Base-by-base conservation (phyloP, 345 rosid genomes). In the Viola odorata region DNA sequence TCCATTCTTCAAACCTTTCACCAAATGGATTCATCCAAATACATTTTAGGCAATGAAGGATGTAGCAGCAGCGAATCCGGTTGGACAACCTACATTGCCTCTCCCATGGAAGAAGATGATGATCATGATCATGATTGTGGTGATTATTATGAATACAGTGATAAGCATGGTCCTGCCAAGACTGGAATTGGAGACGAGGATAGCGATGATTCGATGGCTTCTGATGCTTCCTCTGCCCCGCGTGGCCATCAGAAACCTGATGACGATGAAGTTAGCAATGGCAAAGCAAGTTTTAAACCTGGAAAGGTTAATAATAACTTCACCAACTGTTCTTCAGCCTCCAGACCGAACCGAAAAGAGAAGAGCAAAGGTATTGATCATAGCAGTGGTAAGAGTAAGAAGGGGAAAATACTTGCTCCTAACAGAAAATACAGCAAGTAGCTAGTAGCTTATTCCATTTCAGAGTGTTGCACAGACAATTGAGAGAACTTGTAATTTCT, bases 1-100 rank as follows among this genome's bases (percentile, higher is more conserved):
- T 4, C 10, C 5, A 16, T 4, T 45, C 39, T 37, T 42, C 62
- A 32, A 51, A 41, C 4, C 37, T 48, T 68, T 52, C 17, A 12
- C 4, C 1, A 55, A 9, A 78, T 79, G 75, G 78, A 79, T 36
- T 54, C 78, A 17, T 65, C 44, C 67, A 81, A 76, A 49, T 41
- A 67, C 56, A 69, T 53, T 61, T 58, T 67, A 60, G 59, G 78
- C 38, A 54, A 66, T 8, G 94, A 87, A 82, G 94, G 75, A 59
- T 84, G 90, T 41, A 84, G 90, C 76, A 87, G 90, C 80, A 87
- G 79, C 70, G 95, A 87, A 78, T 87, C 95, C 0, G 95, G 95
- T n/a, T 87, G 90, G 95, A 87, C 95, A 32, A 79, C 62, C 42
- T 87, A 87, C 75, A 69, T 84, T 16, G 81, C 65, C 12, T 82